Conservation (phyloP, 441 rosid species). For the Erysimum pusillum region DNA sequence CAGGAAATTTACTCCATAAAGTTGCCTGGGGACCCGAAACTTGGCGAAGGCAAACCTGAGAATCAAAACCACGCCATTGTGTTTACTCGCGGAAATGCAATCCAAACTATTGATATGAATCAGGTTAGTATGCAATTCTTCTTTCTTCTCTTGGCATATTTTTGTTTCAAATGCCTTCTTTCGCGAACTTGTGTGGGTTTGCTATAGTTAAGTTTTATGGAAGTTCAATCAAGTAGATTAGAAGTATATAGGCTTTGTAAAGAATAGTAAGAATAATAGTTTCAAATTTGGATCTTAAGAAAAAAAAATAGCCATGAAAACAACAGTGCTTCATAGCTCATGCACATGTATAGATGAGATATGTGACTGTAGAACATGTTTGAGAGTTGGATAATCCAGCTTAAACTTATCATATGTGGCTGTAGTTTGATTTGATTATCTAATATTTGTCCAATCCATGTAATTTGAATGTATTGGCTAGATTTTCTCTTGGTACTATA, state of each 20-base stretch:
- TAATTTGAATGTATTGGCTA: constrained; percentile 18
- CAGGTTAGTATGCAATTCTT: constrained; percentile 62
- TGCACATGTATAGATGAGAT: background rate
- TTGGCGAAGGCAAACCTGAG: constrained; percentile 99
- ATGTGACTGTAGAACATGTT: constrained; percentile 1
- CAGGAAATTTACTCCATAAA: constrained; percentile 96
- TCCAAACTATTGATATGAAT: constrained; percentile 99
- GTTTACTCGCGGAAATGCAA: constrained; percentile 97
- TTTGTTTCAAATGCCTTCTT: constrained; percentile 27
- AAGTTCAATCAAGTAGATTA: constrained; percentile 17
- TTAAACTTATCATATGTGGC: constrained; percentile 12
- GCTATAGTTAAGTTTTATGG: constrained; percentile 26
- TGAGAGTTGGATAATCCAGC: background rate
- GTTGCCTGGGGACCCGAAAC: constrained; percentile 97
- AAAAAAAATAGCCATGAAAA: constrained; percentile 5
- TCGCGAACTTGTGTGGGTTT: constrained; percentile 25
- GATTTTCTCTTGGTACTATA: background rate
- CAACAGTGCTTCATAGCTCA: constrained; percentile 6
- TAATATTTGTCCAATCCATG: constrained; percentile 5
- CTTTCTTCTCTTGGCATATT: constrained; percentile 15
- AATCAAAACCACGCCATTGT: constrained; percentile 98
- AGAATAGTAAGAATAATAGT: constrained; percentile 12
- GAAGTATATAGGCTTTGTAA: constrained; percentile 17
- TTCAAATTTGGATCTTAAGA: background rate
- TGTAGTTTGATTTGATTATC: constrained; percentile 24